phyloP scores from a whole-genome alignment of 2,329 filamentous ascomycete genomes.

The Canariomyces notabilis region DNA sequence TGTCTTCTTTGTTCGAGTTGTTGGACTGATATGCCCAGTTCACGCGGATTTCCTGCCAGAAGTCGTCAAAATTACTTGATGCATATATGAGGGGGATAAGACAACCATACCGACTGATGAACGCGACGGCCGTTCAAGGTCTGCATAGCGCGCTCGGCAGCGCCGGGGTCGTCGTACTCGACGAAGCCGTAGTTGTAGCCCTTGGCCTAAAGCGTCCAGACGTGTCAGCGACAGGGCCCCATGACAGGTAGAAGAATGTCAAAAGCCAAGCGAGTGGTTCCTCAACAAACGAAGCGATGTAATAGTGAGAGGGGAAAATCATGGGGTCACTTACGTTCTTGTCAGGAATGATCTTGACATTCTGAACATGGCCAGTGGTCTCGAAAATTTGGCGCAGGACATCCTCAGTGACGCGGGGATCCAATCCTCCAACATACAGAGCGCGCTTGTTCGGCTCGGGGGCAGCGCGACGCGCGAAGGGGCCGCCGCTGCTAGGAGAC shows the following conservation, averaged over 20 bases:
- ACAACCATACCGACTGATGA: conserved; percentile 74
- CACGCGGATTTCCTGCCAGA: conserved; percentile 79
- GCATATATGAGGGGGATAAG: background rate
- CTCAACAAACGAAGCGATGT: background rate
- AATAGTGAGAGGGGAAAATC: background rate
- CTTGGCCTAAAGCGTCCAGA: conserved; percentile 58
- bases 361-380: conserved; percentile 96
- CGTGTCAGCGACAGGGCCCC: conserved; percentile 5
- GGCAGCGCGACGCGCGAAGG: conserved; percentile 81
- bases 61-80: conserved; percentile 1
- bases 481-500: conserved; percentile 77
- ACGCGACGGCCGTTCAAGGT: conserved; percentile 93
- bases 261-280: background rate
- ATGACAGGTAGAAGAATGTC: background rate
- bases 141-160: conserved; percentile 94
- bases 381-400: conserved; percentile 97
- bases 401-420: conserved; percentile 92
- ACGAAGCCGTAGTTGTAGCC: conserved; percentile 99
- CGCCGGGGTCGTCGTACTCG: conserved; percentile 95
- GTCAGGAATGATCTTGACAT: conserved; percentile 98
- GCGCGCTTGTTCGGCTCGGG: conserved; percentile 98
- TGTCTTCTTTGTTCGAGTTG: conserved; percentile 90
- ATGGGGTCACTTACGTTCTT: conserved; percentile 75
- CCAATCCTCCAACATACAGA: conserved; percentile 89
- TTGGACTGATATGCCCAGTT: conserved; percentile 99